These are phyloP conservation scores for Populus tomentosa DNA, from an alignment of 441 rosid genomes.

Conservation along the genomic window DNA sequence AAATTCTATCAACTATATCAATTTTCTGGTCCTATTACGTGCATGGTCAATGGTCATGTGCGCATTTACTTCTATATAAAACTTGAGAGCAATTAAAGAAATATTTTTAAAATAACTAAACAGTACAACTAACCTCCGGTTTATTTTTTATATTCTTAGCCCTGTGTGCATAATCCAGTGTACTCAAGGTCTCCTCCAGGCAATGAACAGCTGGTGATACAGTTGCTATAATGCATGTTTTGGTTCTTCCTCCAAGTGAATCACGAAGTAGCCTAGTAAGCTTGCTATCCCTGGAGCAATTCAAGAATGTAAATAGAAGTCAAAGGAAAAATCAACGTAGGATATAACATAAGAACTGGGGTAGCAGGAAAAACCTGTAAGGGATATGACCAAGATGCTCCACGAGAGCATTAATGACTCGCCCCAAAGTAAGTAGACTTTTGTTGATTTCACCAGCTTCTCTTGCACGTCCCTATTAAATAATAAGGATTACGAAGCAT, in stretches of 20 bases:
- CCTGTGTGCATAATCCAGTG: constrained; percentile 95
- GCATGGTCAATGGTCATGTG: background rate
- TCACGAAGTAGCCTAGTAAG: constrained; percentile 95
- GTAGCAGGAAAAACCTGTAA: constrained; percentile 56
- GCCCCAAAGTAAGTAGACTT: constrained; percentile 91
- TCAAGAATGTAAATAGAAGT: constrained; percentile 5
- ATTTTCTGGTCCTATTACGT: no score
- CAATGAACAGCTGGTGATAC: constrained; percentile 99
- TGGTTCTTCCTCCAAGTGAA: constrained; percentile 98
- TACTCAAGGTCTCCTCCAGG: constrained; percentile 90
- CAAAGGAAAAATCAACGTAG: background rate
- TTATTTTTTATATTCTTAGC: constrained; percentile 90
- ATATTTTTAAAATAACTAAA: background rate
- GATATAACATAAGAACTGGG: background rate
- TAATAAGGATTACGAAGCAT: background rate
- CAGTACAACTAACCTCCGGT: constrained; percentile 64
- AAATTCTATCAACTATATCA: background rate
- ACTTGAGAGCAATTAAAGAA: background rate
- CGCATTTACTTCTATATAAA: background rate
- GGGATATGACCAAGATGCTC: constrained; percentile 98
- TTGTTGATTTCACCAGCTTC: constrained; percentile 99
- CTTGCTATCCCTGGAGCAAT: constrained; percentile 82
- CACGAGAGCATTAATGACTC: constrained; percentile 95
- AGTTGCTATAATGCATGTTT: constrained; percentile 96
- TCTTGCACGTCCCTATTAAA: constrained; percentile 81